phyloP scores from a whole-genome alignment of 2,329 filamentous ascomycete species.

The Xylaria polymorpha region DNA sequence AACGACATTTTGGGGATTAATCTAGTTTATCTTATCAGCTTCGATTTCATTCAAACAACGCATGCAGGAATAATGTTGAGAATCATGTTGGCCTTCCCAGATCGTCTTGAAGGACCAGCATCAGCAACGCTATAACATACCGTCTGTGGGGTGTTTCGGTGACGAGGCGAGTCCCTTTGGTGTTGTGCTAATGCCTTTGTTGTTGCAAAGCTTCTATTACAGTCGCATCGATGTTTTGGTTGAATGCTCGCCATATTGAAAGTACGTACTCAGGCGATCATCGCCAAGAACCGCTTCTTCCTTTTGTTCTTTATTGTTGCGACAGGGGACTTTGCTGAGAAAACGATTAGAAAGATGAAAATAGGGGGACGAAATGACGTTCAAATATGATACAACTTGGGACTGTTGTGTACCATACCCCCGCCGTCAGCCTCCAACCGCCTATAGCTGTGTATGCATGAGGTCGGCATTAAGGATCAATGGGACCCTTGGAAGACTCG shows the following conservation, averaged over 20 bases:
- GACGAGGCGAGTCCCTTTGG: neutral
- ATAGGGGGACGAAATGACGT: neutral
- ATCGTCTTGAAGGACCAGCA: neutral
- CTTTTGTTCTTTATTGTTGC: neutral
- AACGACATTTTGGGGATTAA: neutral
- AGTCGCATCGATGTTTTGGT: neutral
- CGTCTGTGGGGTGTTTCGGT: neutral
- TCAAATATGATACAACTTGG: neutral
- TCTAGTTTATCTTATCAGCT: neutral
- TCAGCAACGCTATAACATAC: neutral
- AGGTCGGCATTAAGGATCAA: neutral
- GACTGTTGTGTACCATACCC: neutral
- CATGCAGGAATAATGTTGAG: neutral
- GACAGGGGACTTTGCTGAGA: neutral
- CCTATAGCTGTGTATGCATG: conserved; percentile 1
- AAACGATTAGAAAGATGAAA: neutral
- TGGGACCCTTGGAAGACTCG: neutral
- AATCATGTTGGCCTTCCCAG: neutral
- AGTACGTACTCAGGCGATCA: neutral
- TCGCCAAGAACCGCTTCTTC: neutral
- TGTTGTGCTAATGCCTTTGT: neutral
- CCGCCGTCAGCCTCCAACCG: conserved; percentile 2
- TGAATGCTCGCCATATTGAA: neutral
- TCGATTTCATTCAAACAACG: neutral
- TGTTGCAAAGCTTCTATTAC: neutral